A percentile compares a stretch with the other conserved stretches of the same genome.
These are phyloP conservation scores for Lactarius akahatsu DNA, from an alignment of 768 basidiomycete species.

Conservation along the genomic window DNA sequence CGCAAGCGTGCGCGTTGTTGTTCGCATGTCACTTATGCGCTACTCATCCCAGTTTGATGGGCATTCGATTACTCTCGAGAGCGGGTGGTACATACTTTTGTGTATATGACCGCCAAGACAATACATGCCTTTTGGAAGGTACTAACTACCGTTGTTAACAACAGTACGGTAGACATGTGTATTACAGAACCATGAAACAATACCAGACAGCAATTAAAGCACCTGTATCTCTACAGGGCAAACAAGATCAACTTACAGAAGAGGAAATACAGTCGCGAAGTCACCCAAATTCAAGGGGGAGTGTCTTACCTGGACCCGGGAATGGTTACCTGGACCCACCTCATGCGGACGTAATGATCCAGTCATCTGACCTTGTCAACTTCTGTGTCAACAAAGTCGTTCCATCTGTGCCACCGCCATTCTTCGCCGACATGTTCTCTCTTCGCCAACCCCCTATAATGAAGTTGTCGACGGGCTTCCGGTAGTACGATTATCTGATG, in stretches of 20 bases:
- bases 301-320: background rate
- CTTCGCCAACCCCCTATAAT: conserved; percentile 23
- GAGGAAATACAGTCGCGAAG: background rate
- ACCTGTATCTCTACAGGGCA: background rate
- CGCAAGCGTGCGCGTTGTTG: background rate
- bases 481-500: conserved; percentile 16
- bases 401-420: conserved; percentile 32
- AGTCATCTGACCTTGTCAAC: conserved; percentile 33
- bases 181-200: background rate
- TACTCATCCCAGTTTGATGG: conserved; percentile 60
- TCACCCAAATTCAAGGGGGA: background rate
- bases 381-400: too few relatives aligned
- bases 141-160: background rate
- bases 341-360: conserved; percentile 30
- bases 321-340: background rate
- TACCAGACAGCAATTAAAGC: background rate
- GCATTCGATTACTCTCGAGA: conserved; percentile 76
- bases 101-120: background rate
- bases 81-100: conserved; percentile 65
- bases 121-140: background rate
- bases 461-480: conserved; percentile 13
- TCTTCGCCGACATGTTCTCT: conserved; percentile 36
- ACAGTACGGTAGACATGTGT: background rate
- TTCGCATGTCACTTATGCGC: background rate
- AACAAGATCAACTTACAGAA: background rate